Base-by-base conservation (phyloP, 495 filamentous ascomycete species). In the Aspergillus cristatus region DNA sequence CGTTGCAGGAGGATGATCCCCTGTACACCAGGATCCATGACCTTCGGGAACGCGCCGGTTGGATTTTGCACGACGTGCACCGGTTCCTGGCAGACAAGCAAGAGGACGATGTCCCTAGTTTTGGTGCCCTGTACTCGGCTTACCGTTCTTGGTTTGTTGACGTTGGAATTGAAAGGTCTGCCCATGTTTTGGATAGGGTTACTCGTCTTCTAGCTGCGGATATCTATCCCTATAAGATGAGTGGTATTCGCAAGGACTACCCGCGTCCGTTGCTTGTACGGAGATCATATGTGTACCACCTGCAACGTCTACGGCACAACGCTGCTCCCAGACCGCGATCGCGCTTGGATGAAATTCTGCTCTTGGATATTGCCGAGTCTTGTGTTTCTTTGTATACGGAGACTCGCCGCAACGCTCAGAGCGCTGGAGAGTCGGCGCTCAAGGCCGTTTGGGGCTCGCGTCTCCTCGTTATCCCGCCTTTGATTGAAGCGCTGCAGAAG, bases 71-170 rank as follows among this genome's bases (percentile, higher is more conserved):
- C 41, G 69, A 71, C 22, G 86, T 90, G 1, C 91, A 99, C 53
- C 61, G 71, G 6, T 97, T 94, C 67, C 58, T 99, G 38, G 79
- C 71, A 8, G 67, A 77, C 31, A 82, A 88, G 35, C 89, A 95
- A 55, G 82, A 96, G 55, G 91, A 99, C 54, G 91, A 97, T 51
- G 91, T 99, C 8, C 74, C 84, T 2, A 95, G 87, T 61, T 99
- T 97, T 60, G 93, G 83, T 22, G 76, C 88, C 16, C 57, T 99
- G 8, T 99, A 96, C 57, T 85, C 79, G 16, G 82, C 91, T 1
- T 99, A 94, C 58, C 68, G 83, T 12, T 87, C 82, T n/a, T 99
- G 87, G 86, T 95, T 99, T 50, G 82, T 93, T 6, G 91, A 99
- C 48, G 87, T 97, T 32, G 93, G 93, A 14, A 93, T 95, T 41